phyloP scores from a whole-genome alignment of 495 filamentous ascomycete species.

The Annulohypoxylon maeteangense region DNA sequence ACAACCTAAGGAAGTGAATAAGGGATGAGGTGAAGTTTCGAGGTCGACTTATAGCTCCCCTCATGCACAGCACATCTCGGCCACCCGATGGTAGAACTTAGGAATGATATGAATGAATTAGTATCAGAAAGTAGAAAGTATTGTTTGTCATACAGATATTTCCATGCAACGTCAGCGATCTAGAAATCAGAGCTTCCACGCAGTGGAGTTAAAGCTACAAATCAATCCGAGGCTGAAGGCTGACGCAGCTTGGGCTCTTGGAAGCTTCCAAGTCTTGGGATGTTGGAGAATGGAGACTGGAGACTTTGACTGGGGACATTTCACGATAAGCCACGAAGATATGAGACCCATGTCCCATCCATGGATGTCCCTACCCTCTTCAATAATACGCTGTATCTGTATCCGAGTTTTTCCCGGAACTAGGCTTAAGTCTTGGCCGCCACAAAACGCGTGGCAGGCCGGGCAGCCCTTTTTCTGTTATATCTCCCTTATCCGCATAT shows the following conservation, averaged over 20 bases:
- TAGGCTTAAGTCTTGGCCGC: slow-evolving; percentile 20
- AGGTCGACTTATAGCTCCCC: slow-evolving; percentile 24
- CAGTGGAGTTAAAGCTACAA: slow-evolving; percentile 22
- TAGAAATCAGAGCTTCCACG: slow-evolving; percentile 22
- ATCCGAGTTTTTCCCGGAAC: slow-evolving; percentile 15
- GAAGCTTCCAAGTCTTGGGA: slow-evolving; percentile 21
- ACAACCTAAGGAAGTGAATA: slow-evolving; percentile 25
- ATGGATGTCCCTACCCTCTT: not conserved
- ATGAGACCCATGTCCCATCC: not conserved
- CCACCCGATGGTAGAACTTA: not conserved
- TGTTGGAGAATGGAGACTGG: not conserved
- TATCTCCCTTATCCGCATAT: slow-evolving; percentile 10
- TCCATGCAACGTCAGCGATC: slow-evolving; percentile 18
- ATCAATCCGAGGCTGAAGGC: slow-evolving; percentile 23
- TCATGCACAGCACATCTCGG: slow-evolving; percentile 43
- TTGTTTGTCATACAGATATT: not conserved
- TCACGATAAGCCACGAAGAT: slow-evolving; percentile 22
- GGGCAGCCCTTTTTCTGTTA: too few species aligned
- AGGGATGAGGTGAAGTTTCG: slow-evolving; percentile 36
- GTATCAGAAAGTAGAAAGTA: too few species aligned
- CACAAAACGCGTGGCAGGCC: slow-evolving; percentile 43
- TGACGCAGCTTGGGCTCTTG: slow-evolving; percentile 40
- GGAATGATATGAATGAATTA: not conserved
- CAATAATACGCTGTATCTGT: not conserved
- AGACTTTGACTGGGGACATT: slow-evolving; percentile 2